Evolutionary conservation across 495 filamentous ascomycete species (phyloP), one percentile per base, ranked within the genome.

Genomic region (Monascus purpureus): DNA sequence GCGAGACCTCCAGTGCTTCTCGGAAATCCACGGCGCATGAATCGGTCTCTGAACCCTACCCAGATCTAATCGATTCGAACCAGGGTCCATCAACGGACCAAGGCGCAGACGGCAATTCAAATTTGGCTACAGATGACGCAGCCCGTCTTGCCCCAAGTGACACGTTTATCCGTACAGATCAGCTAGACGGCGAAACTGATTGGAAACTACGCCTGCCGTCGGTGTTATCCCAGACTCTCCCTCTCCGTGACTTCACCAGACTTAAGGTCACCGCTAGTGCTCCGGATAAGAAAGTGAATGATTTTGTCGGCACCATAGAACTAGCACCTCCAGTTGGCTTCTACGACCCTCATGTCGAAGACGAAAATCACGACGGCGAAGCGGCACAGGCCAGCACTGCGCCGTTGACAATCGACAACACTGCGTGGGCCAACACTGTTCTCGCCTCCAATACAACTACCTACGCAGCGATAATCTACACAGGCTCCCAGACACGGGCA

Each of bases 361-460:
- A 47, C n/a, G 31, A 11, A 8, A 26, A 40, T 13, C 29, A 46
- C 19, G 47, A 55, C 18, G 44, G 45, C 14, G 46, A 49, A 9
- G 46, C 34, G 13, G 35, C 42, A 20, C 32, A 49, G 13, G 16
- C 43, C 17, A 65, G 72, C 35, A 77, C 77, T 7, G 68, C 78
- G 2, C 75, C 88, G 1, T 63, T 99, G 25, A 82, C 73, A 2
- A 94, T 96, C 38, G 92, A 99, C 57, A 95, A 96, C 47, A 99
- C 92, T 8, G 88, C 92, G 2, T 99, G 92, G 92, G 85, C 87
- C 11, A 99, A 96, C 45, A 99, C 92, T 2, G 80, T 99, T 18
- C 77, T 99, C 32, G 92, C 92, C 2, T 93, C 84, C 2, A 90
- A 87, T 49, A 85, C 78, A 1, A 80, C 75, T 4, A 87, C 85